Percentiles rank a stretch among this genome's conserved stretches.
Conservation (phyloP, 495 filamentous ascomycete genomes). For the Tirmania nivea region DNA sequence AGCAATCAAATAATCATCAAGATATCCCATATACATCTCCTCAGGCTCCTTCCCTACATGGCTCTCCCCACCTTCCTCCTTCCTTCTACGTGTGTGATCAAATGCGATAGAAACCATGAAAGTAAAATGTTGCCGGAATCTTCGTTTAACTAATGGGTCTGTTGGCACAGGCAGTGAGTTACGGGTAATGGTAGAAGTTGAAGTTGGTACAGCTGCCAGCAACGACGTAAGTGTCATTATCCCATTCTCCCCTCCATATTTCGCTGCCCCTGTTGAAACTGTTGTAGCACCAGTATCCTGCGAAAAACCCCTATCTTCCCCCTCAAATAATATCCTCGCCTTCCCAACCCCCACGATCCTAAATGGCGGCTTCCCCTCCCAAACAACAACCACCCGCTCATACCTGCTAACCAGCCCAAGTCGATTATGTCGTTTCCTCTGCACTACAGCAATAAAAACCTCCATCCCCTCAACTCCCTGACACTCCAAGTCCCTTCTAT, state of each 20-base stretch:
- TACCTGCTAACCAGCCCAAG: neutral
- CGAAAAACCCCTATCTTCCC: neutral
- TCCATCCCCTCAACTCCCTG: neutral
- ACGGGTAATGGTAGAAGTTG: neutral
- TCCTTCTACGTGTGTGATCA: neutral
- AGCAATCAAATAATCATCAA: neutral
- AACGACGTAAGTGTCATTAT: neutral
- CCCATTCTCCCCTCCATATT: no score
- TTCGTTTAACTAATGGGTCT: neutral
- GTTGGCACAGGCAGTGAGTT: neutral
- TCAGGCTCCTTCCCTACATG: neutral
- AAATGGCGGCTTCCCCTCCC: neutral
- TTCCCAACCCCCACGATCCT: neutral
- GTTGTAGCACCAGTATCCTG: no score
- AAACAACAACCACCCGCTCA: neutral
- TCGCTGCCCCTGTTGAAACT: no score
- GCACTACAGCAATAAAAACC: neutral
- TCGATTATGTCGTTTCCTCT: neutral
- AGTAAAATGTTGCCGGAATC: neutral
- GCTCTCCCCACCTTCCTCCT: neutral
- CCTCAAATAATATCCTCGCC: neutral
- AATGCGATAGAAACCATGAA: neutral
- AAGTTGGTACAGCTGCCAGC: neutral
- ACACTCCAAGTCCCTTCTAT: neutral
- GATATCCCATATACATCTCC: neutral